phyloP scores from a whole-genome alignment of 129 eudicot genomes.

The Scalesia atractyloides region DNA sequence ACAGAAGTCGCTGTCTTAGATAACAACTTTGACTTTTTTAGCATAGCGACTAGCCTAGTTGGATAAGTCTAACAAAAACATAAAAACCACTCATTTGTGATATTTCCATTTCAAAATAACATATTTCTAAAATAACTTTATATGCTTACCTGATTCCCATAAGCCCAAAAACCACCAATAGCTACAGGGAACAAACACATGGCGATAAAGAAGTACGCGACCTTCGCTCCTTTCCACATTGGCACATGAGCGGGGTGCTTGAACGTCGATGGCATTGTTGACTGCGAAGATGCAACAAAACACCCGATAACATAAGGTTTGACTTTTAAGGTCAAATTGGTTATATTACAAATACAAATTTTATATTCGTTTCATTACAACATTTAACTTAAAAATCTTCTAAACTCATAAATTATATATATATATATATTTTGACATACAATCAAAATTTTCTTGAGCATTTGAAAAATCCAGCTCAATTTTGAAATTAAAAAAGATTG shows the following conservation, averaged over 20 bases:
- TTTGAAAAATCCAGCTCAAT: not conserved
- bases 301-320: not conserved
- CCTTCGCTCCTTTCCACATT: slow-evolving; percentile 98
- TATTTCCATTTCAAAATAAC: too few relatives aligned
- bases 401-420: not conserved
- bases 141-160: slow-evolving; percentile 82
- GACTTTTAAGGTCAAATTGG: slow-evolving; percentile 1
- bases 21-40: too few relatives aligned
- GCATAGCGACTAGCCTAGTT: too few relatives aligned
- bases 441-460: not conserved
- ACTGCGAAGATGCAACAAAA: slow-evolving; percentile 39
- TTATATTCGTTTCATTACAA: not conserved
- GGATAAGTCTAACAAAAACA: too few relatives aligned
- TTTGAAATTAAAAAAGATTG: not conserved
- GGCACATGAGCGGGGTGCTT: slow-evolving; percentile 95
- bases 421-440: not conserved
- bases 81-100: too few relatives aligned
- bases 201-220: slow-evolving; percentile 81
- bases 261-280: slow-evolving; percentile 93
- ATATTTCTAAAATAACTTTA: not conserved
- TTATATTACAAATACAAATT: not conserved
- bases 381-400: not conserved
- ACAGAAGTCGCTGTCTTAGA: too few relatives aligned
- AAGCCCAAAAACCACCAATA: slow-evolving; percentile 98
- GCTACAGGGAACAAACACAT: slow-evolving; percentile 88